Conservation (phyloP, 352 stramenopile species). For the Pythium periplocum region DNA sequence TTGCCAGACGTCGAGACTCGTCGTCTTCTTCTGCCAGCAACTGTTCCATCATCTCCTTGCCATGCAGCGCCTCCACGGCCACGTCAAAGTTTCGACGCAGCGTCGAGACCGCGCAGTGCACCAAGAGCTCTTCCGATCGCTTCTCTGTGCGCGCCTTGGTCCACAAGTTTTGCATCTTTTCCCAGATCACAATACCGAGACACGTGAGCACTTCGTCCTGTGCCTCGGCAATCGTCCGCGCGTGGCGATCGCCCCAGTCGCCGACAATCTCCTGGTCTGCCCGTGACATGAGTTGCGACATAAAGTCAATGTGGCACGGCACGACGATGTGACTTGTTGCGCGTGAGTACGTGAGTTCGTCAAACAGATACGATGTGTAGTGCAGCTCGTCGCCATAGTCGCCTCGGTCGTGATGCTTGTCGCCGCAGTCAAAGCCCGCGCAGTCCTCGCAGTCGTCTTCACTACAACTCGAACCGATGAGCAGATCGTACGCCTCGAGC, state of each 20-base stretch:
- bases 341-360: slow-evolving; percentile 79
- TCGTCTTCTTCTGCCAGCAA: slow-evolving; percentile 81
- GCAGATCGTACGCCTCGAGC: slow-evolving; percentile 82
- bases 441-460: slow-evolving; percentile 86
- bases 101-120: slow-evolving; percentile 72
- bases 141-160: slow-evolving; percentile 73
- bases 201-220: slow-evolving; percentile 86
- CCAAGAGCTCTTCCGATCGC: slow-evolving; percentile 68
- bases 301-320: slow-evolving; percentile 81
- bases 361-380: slow-evolving; percentile 84
- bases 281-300: slow-evolving; percentile 79
- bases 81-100: slow-evolving; percentile 81
- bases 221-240: slow-evolving; percentile 77
- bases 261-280: slow-evolving; percentile 80
- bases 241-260: slow-evolving; percentile 79
- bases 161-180: slow-evolving; percentile 84
- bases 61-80: slow-evolving; percentile 76
- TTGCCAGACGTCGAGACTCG: slow-evolving; percentile 60
- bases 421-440: slow-evolving; percentile 64
- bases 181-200: slow-evolving; percentile 85
- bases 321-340: slow-evolving; percentile 79
- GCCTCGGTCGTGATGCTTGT: slow-evolving; percentile 67
- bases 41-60: slow-evolving; percentile 86
- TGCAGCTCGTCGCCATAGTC: slow-evolving; percentile 81
- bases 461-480: slow-evolving; percentile 79